Percentiles rank a stretch among this genome's conserved stretches.
Conservation (phyloP, 2,329 filamentous ascomycete species). For the Dactylellina leptospora region DNA sequence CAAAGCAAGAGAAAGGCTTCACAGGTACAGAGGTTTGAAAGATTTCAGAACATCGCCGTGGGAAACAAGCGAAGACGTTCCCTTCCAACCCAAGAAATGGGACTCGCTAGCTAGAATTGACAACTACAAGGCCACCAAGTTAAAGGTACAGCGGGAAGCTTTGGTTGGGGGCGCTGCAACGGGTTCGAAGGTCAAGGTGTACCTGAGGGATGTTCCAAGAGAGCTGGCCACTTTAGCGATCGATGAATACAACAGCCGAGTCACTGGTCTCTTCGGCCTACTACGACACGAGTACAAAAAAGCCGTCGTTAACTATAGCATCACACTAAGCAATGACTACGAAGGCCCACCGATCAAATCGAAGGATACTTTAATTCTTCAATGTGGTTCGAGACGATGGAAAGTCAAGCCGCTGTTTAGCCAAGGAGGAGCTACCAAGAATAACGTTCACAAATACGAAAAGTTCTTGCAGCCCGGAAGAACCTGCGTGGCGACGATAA, state of each 20-base stretch:
- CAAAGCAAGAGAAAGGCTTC: constrained; percentile 82
- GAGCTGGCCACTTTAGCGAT: constrained; percentile 62
- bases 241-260: constrained; percentile 64
- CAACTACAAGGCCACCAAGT: constrained; percentile 88
- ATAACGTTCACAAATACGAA: constrained; percentile 91
- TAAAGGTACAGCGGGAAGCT: constrained; percentile 79
- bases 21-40: constrained; percentile 89
- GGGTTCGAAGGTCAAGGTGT: constrained; percentile 82
- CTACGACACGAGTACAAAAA: constrained; percentile 95
- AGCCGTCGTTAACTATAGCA: constrained; percentile 85
- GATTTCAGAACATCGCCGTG: constrained; percentile 85
- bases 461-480: constrained; percentile 90
- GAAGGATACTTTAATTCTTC: constrained; percentile 90
- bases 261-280: constrained; percentile 79
- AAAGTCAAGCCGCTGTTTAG: constrained; percentile 92
- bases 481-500: constrained; percentile 86
- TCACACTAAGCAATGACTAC: constrained; percentile 82
- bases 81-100: constrained; percentile 91
- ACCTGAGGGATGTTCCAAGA: constrained; percentile 71
- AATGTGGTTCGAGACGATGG: constrained; percentile 87
- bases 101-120: constrained; percentile 81
- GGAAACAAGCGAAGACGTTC: constrained; percentile 86
- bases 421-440: constrained; percentile 86
- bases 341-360: constrained; percentile 77
- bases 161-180: constrained; percentile 85